Conservation (phyloP, 2,329 filamentous ascomycete genomes). For the Trichoderma oligosporum region DNA sequence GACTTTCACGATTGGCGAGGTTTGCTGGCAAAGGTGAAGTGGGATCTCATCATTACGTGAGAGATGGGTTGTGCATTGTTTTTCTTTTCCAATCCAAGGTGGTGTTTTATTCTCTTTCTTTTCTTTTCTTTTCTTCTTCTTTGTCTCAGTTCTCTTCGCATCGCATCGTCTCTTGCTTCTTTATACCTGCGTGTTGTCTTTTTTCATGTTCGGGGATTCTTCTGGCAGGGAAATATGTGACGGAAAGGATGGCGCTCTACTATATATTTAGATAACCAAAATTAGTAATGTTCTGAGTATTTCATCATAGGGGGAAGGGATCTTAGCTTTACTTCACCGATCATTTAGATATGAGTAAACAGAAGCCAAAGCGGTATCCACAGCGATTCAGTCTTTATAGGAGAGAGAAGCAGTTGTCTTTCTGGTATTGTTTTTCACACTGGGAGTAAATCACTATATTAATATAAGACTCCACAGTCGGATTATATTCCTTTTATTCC, state of each 20-base stretch:
- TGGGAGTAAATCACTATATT: no score
- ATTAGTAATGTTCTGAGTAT: not conserved
- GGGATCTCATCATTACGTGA: conserved; percentile 17
- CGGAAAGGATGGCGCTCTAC: conserved; percentile 3
- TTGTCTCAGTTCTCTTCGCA: not conserved
- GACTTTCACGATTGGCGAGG: conserved; percentile 10
- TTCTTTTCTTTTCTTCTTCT: not conserved
- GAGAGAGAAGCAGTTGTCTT: no score
- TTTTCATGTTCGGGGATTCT: no score
- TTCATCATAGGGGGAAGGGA: not conserved
- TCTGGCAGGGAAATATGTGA: not conserved
- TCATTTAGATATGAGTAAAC: not conserved
- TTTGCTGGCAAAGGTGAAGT: conserved; percentile 3
- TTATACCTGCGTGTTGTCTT: not conserved
- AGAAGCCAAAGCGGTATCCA: not conserved
- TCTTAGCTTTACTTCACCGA: not conserved
- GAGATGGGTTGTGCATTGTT: no score
- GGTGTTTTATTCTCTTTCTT: not conserved
- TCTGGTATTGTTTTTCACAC: no score
- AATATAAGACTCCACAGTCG: not conserved
- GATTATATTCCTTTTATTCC: not conserved
- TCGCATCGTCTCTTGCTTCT: not conserved
- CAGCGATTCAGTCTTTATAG: no score
- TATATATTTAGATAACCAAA: conserved; percentile 10
- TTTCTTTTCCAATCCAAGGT: conserved; percentile 1